These are phyloP conservation scores for Polygonum maritimum DNA, from an alignment of 148 eudicot genomes.

Conservation along the genomic window DNA sequence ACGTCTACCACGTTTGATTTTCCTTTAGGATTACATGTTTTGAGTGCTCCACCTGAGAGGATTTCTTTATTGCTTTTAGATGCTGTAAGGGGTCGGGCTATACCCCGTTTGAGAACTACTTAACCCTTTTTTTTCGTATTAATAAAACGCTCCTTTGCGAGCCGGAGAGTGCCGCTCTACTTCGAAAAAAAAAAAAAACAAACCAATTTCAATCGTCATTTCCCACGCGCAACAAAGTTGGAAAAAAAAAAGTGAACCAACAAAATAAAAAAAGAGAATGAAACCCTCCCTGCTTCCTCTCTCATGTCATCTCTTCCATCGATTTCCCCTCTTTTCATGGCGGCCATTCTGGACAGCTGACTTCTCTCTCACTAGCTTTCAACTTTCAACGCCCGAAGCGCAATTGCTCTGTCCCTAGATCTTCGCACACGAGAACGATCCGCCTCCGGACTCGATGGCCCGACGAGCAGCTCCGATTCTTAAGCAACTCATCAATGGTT, in stretches of 20 bases:
- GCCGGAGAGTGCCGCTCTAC: too few relatives aligned
- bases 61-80: too few relatives aligned
- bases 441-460: conserved; percentile 16
- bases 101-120: too few relatives aligned
- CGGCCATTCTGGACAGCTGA: not conserved
- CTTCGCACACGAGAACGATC: not conserved
- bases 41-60: too few relatives aligned
- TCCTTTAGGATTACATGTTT: too few relatives aligned
- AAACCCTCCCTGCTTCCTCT: not conserved
- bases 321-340: not conserved
- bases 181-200: too few relatives aligned
- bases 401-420: not conserved
- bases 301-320: not conserved
- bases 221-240: not conserved
- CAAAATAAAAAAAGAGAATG: not conserved
- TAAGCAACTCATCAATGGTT: conserved; percentile 13
- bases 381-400: not conserved
- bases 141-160: too few relatives aligned
- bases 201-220: not conserved
- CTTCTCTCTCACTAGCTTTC: not conserved
- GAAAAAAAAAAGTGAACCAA: not conserved
- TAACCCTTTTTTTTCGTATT: too few relatives aligned
- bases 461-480: conserved; percentile 17
- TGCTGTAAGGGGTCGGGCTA: too few relatives aligned
- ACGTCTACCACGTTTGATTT: too few relatives aligned